Evolutionary conservation across 192 early-diverging fungal species (phyloP).

Genomic region (Backusella australiensis): DNA sequence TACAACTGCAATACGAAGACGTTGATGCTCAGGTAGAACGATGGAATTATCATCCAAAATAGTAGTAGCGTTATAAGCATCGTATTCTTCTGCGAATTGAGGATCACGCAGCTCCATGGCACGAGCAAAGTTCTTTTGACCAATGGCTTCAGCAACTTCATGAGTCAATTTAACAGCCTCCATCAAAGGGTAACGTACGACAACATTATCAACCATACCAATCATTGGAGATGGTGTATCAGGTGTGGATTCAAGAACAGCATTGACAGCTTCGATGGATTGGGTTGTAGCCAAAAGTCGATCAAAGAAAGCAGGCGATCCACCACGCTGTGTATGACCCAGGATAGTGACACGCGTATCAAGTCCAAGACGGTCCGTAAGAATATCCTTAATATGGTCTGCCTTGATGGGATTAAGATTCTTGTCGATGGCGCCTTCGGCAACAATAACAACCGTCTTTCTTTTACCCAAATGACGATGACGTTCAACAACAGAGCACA

Average conservation of each 20-base stretch:
- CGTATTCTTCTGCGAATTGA: conserved; percentile 70
- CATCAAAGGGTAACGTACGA: conserved; percentile 84
- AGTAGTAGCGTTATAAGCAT: conserved; percentile 65
- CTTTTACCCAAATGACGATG: conserved; percentile 84
- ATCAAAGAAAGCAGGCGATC: conserved; percentile 86
- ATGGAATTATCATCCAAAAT: conserved; percentile 37
- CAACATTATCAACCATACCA: conserved; percentile 87
- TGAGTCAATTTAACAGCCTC: conserved; percentile 90
- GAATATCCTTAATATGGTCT: conserved; percentile 78
- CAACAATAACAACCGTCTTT: conserved; percentile 93
- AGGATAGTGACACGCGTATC: conserved; percentile 94
- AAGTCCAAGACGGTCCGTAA: conserved; percentile 75
- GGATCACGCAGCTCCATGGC: conserved; percentile 90
- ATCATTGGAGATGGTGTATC: conserved; percentile 90
- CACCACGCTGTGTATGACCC: conserved; percentile 96
- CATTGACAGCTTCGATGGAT: conserved; percentile 92
- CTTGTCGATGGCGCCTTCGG: conserved; percentile 93
- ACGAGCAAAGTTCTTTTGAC: conserved; percentile 76
- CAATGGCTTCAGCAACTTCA: conserved; percentile 82
- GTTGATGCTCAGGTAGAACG: conserved; percentile 36
- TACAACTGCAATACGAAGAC: conserved; percentile 85
- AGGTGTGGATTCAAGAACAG: conserved; percentile 79
- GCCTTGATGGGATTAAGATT: conserved; percentile 85
- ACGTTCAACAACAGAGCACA: conserved; percentile 63
- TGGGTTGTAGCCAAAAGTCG: conserved; percentile 92